phyloP scores from a whole-genome alignment of 2,329 filamentous ascomycete species.

The Rhynchosporium graminicola region DNA sequence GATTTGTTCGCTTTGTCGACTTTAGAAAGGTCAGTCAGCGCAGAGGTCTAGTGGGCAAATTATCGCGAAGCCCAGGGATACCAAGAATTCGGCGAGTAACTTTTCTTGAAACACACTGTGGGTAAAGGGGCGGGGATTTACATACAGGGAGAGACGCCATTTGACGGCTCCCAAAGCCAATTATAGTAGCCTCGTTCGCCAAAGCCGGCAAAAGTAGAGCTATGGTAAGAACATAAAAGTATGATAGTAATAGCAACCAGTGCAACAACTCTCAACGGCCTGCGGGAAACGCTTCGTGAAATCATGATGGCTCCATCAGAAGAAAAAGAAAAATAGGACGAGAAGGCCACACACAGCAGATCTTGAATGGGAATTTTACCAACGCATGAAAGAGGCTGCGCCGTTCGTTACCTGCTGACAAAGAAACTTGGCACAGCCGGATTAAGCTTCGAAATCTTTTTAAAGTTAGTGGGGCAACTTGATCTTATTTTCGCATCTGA shows the following conservation, averaged over 20 bases:
- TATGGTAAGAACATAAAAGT: neutral
- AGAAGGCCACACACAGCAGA: neutral
- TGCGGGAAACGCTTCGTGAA: constrained; percentile 9
- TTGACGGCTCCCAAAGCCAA: constrained; percentile 4
- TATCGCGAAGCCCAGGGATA: neutral
- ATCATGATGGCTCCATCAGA: constrained; percentile 6
- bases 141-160: constrained; percentile 7
- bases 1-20: constrained; percentile 3
- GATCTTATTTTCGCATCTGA: no score
- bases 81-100: neutral
- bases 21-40: neutral
- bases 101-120: neutral
- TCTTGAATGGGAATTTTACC: constrained; percentile 1
- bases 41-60: neutral
- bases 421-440: no score
- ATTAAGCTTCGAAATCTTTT: no score
- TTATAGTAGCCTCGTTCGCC: constrained; percentile 5
- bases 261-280: constrained; percentile 6
- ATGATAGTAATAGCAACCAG: constrained; percentile 4
- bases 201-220: neutral
- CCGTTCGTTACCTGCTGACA: neutral
- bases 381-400: neutral
- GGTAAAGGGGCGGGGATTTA: neutral
- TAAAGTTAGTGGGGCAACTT: no score
- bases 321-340: neutral